Evolutionary conservation across 108 stramenopile species (phyloP), one percentile per base, ranked within the genome.

Genomic region (Aurantiochytrium sp.): DNA sequence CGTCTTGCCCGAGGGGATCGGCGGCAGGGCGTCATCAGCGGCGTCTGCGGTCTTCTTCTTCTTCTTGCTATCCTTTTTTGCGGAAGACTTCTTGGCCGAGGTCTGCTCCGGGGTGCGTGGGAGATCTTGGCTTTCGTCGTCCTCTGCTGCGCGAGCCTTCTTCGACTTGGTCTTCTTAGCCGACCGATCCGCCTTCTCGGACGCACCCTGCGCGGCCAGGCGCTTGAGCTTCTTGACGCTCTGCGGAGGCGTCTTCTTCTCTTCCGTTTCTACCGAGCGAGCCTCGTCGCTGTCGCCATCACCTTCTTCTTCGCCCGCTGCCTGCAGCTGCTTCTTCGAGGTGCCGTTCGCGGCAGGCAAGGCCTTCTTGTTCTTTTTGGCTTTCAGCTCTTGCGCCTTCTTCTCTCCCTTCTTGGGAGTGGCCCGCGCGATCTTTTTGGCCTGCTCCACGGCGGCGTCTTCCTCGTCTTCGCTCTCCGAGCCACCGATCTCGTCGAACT

Each of bases 381-480:
- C 39, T 81, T 41, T 41, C 73, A 24, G 12, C n/a, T 22, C 24
- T 3, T 81, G 8, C 36, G 45, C 39, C 39, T 6, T 6, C 21
- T 81, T 81, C 2, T 81, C 24, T 48, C 32, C 24, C 24, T 81
- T 48, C 73, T 81, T 48, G 8, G 45, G 42, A 21, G 39, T 48
- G 19, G 45, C 42, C 39, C 30, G 21, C 0, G 42, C 73, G 8
- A 30, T 17, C 45, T 81, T 81, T 30, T 81, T 81, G 3, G 39
- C 73, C 73, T 81, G 39, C 39, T 81, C 73, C 17, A 81, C 73
- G 8, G 45, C 73, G 27, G 39, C 73, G 19, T 81, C 73, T 81
- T 81, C 73, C 24, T 81, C 73, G 1, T 65, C 59, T 6, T 48
- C 45, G n/a, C 45, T 48, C 32, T 17, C 39, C 1, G 15, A 6